Evolutionary conservation across 192 early-diverging fungal genomes (phyloP), one percentile per base, ranked within the genome.

Genomic region (Mortierella alpina): DNA sequence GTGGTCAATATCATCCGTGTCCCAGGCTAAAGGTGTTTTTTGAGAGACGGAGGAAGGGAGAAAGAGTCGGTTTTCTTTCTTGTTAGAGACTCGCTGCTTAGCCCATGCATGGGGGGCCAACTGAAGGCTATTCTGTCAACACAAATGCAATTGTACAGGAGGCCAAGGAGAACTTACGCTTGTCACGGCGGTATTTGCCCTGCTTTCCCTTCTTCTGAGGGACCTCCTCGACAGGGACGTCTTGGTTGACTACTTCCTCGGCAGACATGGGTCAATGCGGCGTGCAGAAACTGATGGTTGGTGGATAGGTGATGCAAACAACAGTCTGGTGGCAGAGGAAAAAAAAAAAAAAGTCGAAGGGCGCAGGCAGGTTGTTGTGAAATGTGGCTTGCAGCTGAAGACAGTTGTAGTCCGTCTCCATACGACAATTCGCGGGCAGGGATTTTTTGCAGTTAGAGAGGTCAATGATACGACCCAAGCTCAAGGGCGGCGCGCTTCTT

Each of bases 1-100:
- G 72, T 97, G 91, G 86, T 97, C 92, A 82, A 95, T 97, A 72
- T 95, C 94, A 65, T 95, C 93, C 12, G 93, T 95, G 73, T 96
- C 95, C 94, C 95, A 96, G 31, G 95, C 90, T 92, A 18, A 13
- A 61, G 18, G 31, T 31, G 31, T 31, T 31, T 31, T 31, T 1
- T 31, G 45, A 20, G 40, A 59, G 20, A 14, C 14, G 17, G 23
- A 50, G 42, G 8, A 44, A 63, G 1, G 52, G 8, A 49, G 45
- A 17, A 23, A 18, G 39, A 53, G 40, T 9, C 7, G 2, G 23
- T 48, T 10, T 50, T 12, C 59, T 42, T 71, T 14, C 57, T 46
- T 53, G 40, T 4, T 7, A 2, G 13, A 39, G 7, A 13, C 3
- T 48, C 42, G 20, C n/a, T 13, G 2, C 12, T 7, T 59, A 20